phyloP scores from a whole-genome alignment of 129 eudicot genomes.

The Solidago caesia region DNA sequence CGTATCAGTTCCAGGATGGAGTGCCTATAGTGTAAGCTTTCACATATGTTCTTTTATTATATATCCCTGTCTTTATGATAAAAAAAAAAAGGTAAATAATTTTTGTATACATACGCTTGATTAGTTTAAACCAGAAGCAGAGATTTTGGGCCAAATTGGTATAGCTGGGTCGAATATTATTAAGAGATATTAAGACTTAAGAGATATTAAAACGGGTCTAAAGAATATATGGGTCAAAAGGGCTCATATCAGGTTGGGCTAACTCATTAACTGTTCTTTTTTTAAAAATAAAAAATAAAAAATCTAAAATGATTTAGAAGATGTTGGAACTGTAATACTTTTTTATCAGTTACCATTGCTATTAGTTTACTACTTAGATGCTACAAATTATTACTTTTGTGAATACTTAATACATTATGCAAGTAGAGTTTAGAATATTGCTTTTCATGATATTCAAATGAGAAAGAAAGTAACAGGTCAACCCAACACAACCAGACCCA shows the following conservation, averaged over 20 bases:
- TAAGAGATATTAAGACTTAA: not conserved
- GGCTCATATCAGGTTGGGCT: not conserved
- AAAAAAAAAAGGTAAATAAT: not conserved
- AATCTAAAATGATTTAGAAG: too few relatives aligned
- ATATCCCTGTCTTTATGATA: not conserved
- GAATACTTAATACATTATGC: too few relatives aligned
- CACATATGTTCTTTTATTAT: conserved; percentile 5
- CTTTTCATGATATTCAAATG: not conserved
- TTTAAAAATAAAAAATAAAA: too few relatives aligned
- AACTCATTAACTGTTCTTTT: not conserved
- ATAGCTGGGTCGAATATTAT: not conserved
- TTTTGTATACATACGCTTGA: not conserved
- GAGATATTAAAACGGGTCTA: not conserved
- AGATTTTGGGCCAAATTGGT: not conserved
- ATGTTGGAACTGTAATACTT: too few relatives aligned
- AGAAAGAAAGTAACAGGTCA: not conserved
- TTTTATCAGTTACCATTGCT: too few relatives aligned
- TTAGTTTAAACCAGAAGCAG: not conserved
- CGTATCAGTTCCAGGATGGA: conserved; percentile 83
- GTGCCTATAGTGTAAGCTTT: conserved; percentile 68
- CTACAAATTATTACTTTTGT: too few relatives aligned
- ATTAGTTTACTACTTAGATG: too few relatives aligned
- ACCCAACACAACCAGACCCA: too few relatives aligned
- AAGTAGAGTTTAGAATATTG: too few relatives aligned
- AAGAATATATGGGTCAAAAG: not conserved